Evolutionary conservation across 176 grass and related monocot species (phyloP).

Genomic region (Coix lacrymajobi): DNA sequence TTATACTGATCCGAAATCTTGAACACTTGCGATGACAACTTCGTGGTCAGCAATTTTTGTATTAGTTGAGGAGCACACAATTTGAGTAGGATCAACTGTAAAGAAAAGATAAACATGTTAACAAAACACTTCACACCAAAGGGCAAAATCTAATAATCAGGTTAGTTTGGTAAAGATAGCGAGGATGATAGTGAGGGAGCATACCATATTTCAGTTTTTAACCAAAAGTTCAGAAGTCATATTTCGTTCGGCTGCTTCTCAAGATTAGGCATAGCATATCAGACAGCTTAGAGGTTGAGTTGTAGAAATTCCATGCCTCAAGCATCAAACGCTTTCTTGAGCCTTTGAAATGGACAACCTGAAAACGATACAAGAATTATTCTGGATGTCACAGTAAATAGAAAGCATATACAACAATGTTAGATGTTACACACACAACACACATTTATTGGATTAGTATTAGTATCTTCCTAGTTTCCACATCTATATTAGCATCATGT

Average conservation of each 20-base stretch:
- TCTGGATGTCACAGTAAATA: neutral
- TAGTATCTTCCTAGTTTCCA: neutral
- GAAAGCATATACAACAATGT: neutral
- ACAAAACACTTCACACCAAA: neutral
- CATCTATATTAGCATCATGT: neutral
- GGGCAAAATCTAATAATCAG: neutral
- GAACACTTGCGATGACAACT: neutral
- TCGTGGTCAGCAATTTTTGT: neutral
- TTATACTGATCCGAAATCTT: neutral
- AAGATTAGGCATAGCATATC: slow-evolving; percentile 83
- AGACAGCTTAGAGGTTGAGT: slow-evolving; percentile 56
- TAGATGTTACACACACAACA: too few species aligned
- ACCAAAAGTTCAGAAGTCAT: slow-evolving; percentile 59
- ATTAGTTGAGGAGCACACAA: neutral
- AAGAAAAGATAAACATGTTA: neutral
- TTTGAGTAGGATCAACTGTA: neutral
- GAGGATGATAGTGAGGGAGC: neutral
- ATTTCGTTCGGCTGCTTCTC: slow-evolving; percentile 89
- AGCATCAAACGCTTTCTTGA: slow-evolving; percentile 94
- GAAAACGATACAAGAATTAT: slow-evolving; percentile 6
- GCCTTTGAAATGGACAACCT: slow-evolving; percentile 95
- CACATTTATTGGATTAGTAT: neutral
- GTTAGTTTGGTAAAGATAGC: too few species aligned
- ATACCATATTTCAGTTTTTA: neutral
- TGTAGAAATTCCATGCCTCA: slow-evolving; percentile 85